phyloP scores from a whole-genome alignment of 78 protist species.

The Protostelium mycophagum region DNA sequence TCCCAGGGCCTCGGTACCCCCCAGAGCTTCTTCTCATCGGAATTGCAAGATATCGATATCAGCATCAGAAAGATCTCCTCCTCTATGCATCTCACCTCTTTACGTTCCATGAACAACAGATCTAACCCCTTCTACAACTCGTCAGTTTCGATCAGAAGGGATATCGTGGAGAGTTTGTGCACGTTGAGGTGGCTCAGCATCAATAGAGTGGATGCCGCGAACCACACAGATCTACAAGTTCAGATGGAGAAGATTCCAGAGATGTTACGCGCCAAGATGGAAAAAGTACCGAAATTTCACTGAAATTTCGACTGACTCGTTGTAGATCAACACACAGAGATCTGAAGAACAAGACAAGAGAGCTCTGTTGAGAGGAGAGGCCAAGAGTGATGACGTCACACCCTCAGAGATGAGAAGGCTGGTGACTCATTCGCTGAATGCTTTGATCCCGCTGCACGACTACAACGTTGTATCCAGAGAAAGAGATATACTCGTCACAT shows the following conservation, averaged over 20 bases:
- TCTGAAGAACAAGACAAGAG: background rate
- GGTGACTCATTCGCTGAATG: background rate
- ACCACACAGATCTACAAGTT: background rate
- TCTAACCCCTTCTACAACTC: background rate
- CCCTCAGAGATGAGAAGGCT: background rate
- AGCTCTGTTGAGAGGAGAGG: background rate
- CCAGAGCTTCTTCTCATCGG: background rate
- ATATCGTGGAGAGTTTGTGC: background rate
- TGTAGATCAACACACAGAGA: background rate
- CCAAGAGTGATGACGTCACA: background rate
- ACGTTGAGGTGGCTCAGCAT: background rate
- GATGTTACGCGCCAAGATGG: background rate
- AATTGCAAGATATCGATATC: background rate
- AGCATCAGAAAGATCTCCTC: background rate
- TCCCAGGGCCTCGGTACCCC: background rate
- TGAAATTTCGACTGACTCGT: background rate
- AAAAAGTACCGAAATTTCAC: background rate
- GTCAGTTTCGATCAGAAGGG: background rate
- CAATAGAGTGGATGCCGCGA: background rate
- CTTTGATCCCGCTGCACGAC: background rate
- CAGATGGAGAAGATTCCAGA: background rate
- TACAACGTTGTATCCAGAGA: background rate
- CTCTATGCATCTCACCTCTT: background rate
- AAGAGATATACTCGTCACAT: background rate
- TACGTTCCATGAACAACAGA: background rate